These are phyloP conservation scores for Dactylella cylindrospora DNA, from an alignment of 2,329 filamentous ascomycete species.

Conservation along the genomic window DNA sequence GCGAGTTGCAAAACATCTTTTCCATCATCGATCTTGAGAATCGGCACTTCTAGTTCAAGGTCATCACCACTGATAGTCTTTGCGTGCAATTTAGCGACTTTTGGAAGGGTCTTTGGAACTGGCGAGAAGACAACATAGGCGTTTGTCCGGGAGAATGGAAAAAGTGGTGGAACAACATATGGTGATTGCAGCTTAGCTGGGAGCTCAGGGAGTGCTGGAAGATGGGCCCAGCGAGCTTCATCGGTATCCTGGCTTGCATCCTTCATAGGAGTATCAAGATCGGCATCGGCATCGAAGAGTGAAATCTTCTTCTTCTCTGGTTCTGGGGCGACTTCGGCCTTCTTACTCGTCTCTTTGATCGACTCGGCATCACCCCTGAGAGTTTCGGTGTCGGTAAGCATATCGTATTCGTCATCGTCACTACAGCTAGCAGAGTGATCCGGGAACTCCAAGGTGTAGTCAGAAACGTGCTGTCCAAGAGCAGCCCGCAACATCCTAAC, in stretches of 20 bases:
- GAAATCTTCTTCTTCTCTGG: constrained; percentile 58
- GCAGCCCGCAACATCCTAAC: constrained; percentile 74
- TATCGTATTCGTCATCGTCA: constrained; percentile 51
- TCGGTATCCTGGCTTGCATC: constrained; percentile 24
- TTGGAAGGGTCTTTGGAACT: constrained; percentile 60
- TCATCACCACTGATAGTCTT: constrained; percentile 51
- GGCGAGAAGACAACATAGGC: constrained; percentile 67
- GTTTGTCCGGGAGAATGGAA: constrained; percentile 66
- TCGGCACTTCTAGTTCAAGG: constrained; percentile 65
- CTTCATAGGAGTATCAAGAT: constrained; percentile 54
- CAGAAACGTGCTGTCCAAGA: constrained; percentile 65
- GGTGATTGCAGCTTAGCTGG: constrained; percentile 68
- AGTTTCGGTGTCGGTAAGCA: constrained; percentile 46
- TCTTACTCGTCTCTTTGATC: constrained; percentile 3
- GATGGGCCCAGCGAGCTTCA: constrained; percentile 19
- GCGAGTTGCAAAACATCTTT: constrained; percentile 62
- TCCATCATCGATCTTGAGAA: constrained; percentile 53
- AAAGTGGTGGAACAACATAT: constrained; percentile 64
- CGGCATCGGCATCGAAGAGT: constrained; percentile 60
- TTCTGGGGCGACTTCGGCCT: constrained; percentile 16
- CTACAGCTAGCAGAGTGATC: not conserved
- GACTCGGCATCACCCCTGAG: constrained; percentile 33
- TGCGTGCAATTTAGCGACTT: constrained; percentile 60
- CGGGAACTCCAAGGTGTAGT: constrained; percentile 50
- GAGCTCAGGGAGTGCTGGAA: constrained; percentile 55